Base-by-base conservation (phyloP, 108 stramenopile species). In the Stephanodiscus minutulus region DNA sequence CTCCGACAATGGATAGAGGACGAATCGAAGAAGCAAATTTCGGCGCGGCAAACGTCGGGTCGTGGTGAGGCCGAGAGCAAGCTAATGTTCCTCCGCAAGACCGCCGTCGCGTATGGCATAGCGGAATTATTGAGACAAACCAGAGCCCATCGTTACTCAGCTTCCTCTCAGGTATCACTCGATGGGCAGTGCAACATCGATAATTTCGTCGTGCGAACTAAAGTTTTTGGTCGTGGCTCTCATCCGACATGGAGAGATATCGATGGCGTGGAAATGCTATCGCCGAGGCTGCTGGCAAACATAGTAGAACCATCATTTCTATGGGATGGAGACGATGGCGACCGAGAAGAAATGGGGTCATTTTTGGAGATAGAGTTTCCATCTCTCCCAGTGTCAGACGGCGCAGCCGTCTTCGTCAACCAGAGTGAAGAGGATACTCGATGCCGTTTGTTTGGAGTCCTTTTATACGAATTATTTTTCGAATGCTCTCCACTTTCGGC, bases 101-200 rank as follows among this genome's bases (percentile, higher is more conserved):
- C 68, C 22, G 66, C 77, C 15, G 57, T 72, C 24, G 70, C 70
- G 33, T 79, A n/a, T n/a, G n/a, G n/a, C n/a, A n/a, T n/a, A n/a
- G n/a, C n/a, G n/a, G n/a, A n/a, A n/a, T n/a, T n/a, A 72, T 52
- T 79, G 20, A 21, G 64, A 63, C 70, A 60, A 28, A 20, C 56
- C 33, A 67, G 54, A 41, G 13, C 20, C n/a, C 33, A 53, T 48
- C 27, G 27, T 21, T 11, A 55, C 27, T 33, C 29, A 33, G 31
- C 31, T 17, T 0, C 3, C 46, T 15, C 44, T 62, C 48, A 13
- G 47, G 4, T n/a, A 59, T 21, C n/a, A 28, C 27, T 49, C 28
- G 9, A n/a, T 12, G 12, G 20, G 11, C 49, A 50, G 7, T 36
- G 41, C 57, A n/a, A n/a, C n/a, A n/a, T n/a, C n/a, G n/a, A n/a